These are phyloP conservation scores for Fusarium nygamai DNA, from an alignment of 2,329 filamentous ascomycete genomes.

Conservation along the genomic window DNA sequence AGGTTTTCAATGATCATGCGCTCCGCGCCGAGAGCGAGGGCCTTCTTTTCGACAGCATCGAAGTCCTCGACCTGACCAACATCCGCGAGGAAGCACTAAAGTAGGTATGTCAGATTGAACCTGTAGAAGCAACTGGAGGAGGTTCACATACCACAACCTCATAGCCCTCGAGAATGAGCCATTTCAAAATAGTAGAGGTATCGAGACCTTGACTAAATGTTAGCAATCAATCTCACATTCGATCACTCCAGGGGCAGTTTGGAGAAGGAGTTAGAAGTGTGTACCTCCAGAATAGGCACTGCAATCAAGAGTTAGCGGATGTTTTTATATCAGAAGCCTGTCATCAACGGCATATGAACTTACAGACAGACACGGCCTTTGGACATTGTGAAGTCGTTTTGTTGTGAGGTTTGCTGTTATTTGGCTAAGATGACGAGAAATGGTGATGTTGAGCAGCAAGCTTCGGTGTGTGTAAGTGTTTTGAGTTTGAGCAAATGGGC, in stretches of 20 bases:
- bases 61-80: slow-evolving; percentile 77
- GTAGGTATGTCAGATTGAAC: slow-evolving; percentile 11
- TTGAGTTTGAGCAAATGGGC: not conserved
- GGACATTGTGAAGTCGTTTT: slow-evolving; percentile 10
- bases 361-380: slow-evolving; percentile 32
- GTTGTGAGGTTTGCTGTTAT: not conserved
- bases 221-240: not conserved
- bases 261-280: not conserved
- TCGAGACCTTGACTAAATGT: slow-evolving; percentile 48
- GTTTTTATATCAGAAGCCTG: not conserved
- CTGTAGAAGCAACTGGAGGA: not conserved
- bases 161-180: slow-evolving; percentile 48
- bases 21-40: slow-evolving; percentile 51
- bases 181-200: slow-evolving; percentile 53
- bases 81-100: slow-evolving; percentile 63
- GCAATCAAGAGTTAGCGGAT: not conserved
- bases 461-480: not conserved
- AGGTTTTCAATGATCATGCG: slow-evolving; percentile 68
- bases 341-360: not conserved
- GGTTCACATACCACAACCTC: slow-evolving; percentile 22
- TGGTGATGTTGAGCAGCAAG: not conserved
- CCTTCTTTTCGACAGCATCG: slow-evolving; percentile 75
- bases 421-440: not conserved
- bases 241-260: not conserved
- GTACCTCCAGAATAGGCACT: slow-evolving; percentile 30